Evolutionary conservation across 202 grass and related monocot genomes (phyloP), one percentile per base, ranked within the genome.

Genomic region (Schoenoplectus triqueter): DNA sequence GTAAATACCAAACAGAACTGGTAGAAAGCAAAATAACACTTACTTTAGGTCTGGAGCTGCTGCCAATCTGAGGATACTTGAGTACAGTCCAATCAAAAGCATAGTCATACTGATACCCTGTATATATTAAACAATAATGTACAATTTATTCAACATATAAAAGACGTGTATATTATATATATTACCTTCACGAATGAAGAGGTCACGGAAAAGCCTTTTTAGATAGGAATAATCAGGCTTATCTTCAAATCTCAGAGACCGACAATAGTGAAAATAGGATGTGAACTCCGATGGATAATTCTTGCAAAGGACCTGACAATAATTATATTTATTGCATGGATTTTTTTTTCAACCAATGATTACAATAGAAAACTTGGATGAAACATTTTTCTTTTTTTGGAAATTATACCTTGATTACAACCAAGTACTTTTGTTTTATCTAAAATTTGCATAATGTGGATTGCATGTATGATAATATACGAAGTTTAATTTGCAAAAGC

Each of bases 181-280:
- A 56, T 47, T 86, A 97, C 94, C 94, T 92, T 97, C 94, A 84
- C 90, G 90, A 83, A 89, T 97, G 65, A 90, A 87, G 66, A 97
- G 80, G 71, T 94, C 94, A 20, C 90, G 90, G 40, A 97, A 97
- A 82, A 92, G 72, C 80, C 77, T 92, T 84, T 94, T 97, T 89
- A 97, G 87, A 89, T 94, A 94, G 49, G 80, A 80, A 81, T 97
- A 97, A 86, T 97, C 92, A 69, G 94, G 94, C 83, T 94, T 97
- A 90, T 97, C 94, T 90, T 97, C 94, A 81, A 97, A 97, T 72
- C 90, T 88, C 88, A 97, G 92, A 85, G 94, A 97, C 60, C 94
- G 94, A 72, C 94, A 97, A 83, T 94, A 97, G 78, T 97, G 94
- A 84, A 97, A 97, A 83, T 97, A 97, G 44, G 92, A 92, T 72